Evolutionary conservation across 2,329 filamentous ascomycete genomes (phyloP), one percentile per base, ranked within the genome.

Genomic region (Ilyonectria destructans): DNA sequence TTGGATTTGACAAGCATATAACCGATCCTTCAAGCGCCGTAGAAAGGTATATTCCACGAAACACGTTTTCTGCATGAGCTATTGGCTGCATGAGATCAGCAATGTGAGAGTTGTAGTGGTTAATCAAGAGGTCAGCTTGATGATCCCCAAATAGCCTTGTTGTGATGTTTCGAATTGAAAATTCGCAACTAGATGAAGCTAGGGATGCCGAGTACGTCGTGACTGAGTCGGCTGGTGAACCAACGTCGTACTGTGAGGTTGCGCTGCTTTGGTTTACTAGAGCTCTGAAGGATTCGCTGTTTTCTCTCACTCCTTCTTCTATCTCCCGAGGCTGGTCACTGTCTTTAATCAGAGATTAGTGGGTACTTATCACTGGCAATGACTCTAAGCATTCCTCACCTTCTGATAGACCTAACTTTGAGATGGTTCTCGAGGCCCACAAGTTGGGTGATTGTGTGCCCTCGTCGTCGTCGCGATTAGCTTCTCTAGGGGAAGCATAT

Each of bases 11-110:
- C 26, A 57, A 13, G 10, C 46, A 43, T 17, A 43, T 23, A 1
- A 46, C 58, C 4, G 49, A 35, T n/a, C 60, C 65, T 58, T 69
- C 65, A 3, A 69, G 57, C 6, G 65, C 68, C 2, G 65, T 69
- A 4, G 56, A 58, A 3, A 69, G 51, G n/a, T 69, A 69, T 8
- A 69, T 21, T 6, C 59, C 37, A n/a, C 68, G 68, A 37, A 68
- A 68, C 3, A 62, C 54, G 15, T 69, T 69, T 6, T 67, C 60
- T 12, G 54, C 48, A 31, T 68, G 60, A 17, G 56, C 58, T 31
- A 69, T 67, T 12, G 68, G 57, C 49, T 69, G 68, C 13, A 69
- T 54, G 15, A 69, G 56, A 56, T 68, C 68, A 54, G 68, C 65
- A n/a, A 69, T 49, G 19, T 68, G 57, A 10, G 61, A 9, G 33